Evolutionary conservation across 257 asterid species (phyloP), one percentile per base, ranked within the genome.

Genomic region (Salvia miltiorrhiza): DNA sequence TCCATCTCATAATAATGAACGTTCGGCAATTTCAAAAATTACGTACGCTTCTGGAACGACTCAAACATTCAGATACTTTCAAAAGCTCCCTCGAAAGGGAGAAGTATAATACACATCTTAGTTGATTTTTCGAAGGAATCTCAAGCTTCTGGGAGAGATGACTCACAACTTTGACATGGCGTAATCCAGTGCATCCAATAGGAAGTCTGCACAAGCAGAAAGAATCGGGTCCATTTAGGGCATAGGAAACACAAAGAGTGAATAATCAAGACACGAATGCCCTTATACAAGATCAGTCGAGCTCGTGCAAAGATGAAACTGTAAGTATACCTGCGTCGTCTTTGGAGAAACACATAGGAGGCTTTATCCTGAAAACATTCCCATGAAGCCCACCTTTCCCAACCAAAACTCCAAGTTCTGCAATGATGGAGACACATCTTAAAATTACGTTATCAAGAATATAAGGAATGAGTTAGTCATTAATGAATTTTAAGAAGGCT

Each of bases 341-440:
- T 85, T 77, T 90, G 55, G 79, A 56, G 77, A 93, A 90, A 68
- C 97, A 93, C 99, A 90, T 88, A 0, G 99, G 99, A 53, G 99
- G 99, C 76, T 93, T 93, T 81, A 93, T 82, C 81, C 99, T 90
- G 87, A 93, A 93, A 74, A 69, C n/a, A n/a, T n/a, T n/a, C n/a
- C n/a, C n/a, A n/a, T n/a, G n/a, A n/a, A n/a, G n/a, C n/a, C n/a
- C n/a, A n/a, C n/a, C n/a, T n/a, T n/a, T n/a, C n/a, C n/a, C n/a
- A n/a, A n/a, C n/a, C n/a, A n/a, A n/a, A n/a, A 93, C 78, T 11
- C 97, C 96, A 13, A 90, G 91, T 57, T 93, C 99, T 93, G 57
- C 76, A 76, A 43, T 50, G 78, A 73, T 4, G 35, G 58, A 35
- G 61, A 44, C 9, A 44, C 26, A 54, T 33, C 3, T n/a, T 0